Evolutionary conservation across 2,329 filamentous ascomycete species (phyloP).

Genomic region (Graphilbum fragrans): DNA sequence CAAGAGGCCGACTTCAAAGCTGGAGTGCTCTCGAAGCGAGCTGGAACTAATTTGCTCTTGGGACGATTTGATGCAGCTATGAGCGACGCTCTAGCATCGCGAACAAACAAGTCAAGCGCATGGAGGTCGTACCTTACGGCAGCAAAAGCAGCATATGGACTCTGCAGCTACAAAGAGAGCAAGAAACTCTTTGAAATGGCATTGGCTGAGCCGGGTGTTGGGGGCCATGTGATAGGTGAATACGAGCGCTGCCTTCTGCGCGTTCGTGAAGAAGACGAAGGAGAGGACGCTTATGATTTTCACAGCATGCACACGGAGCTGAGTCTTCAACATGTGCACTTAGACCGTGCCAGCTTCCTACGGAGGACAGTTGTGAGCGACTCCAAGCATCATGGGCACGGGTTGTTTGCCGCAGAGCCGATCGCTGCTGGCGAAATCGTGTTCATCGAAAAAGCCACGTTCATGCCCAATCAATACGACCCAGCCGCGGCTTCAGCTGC

Average conservation of each 20-base stretch:
- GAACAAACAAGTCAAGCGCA: neutral
- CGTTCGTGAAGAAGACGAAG: conserved; percentile 15
- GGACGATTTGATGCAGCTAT: conserved; percentile 20
- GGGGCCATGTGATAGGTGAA: neutral
- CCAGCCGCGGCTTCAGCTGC: conserved; percentile 26
- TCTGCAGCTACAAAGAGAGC: conserved; percentile 16
- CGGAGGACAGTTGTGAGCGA: conserved; percentile 18
- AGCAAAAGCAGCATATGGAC: conserved; percentile 21
- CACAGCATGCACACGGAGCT: conserved; percentile 11
- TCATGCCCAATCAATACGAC: conserved; percentile 29
- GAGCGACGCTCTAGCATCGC: conserved; percentile 19
- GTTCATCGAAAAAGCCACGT: conserved; percentile 27
- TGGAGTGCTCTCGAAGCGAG: conserved; percentile 18
- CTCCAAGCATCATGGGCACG: conserved; percentile 23
- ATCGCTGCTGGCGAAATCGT: conserved; percentile 27
- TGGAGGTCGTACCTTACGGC: conserved; percentile 16
- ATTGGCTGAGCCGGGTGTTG: neutral
- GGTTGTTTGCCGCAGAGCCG: conserved; percentile 26
- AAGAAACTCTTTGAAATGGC: conserved; percentile 1
- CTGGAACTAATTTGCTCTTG: conserved; percentile 19
- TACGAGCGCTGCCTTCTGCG: conserved; percentile 7
- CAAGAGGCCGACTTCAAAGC: conserved; percentile 1
- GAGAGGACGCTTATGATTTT: conserved; percentile 18
- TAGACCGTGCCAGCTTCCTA: conserved; percentile 23
- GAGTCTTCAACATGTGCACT: conserved; percentile 8